These are phyloP conservation scores for Basidiobolus heterosporus DNA, from an alignment of 371 early-diverging fungal genomes.

Conservation along the genomic window DNA sequence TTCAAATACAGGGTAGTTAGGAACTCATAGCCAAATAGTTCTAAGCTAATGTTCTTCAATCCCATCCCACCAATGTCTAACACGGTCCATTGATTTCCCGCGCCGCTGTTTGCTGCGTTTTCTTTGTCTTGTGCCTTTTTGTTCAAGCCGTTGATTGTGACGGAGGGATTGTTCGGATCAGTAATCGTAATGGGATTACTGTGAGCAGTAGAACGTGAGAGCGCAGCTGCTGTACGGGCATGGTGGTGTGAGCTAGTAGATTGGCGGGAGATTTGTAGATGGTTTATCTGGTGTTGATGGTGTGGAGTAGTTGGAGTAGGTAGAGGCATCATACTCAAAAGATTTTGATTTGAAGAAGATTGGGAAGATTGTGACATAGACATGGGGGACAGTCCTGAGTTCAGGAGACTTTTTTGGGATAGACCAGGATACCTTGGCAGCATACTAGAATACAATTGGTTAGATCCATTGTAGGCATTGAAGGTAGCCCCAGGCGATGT, in stretches of 20 bases:
- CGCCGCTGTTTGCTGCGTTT: not conserved
- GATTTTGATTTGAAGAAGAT: too few species aligned
- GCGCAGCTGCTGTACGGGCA: constrained; percentile 61
- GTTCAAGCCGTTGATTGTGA: constrained; percentile 16
- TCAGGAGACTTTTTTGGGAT: too few species aligned
- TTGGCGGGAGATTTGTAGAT: constrained; percentile 55
- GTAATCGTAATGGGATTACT: constrained; percentile 39
- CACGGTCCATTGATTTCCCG: constrained; percentile 43
- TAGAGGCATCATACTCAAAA: constrained; percentile 12
- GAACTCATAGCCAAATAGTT: constrained; percentile 65
- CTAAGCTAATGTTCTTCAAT: constrained; percentile 52
- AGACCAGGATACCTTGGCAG: too few species aligned
- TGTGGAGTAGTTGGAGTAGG: constrained; percentile 13
- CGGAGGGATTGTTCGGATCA: constrained; percentile 40
- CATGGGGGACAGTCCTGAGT: too few species aligned
- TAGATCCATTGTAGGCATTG: too few species aligned
- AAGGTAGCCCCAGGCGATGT: too few species aligned
- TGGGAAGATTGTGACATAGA: too few species aligned
- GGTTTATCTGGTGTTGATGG: constrained; percentile 54
- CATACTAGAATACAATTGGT: too few species aligned
- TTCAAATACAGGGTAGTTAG: constrained; percentile 82
- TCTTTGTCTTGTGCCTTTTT: constrained; percentile 15
- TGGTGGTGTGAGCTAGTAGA: constrained; percentile 77
- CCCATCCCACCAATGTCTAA: constrained; percentile 89
- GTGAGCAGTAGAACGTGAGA: constrained; percentile 12